Conservation (phyloP, 2,329 filamentous ascomycete species). For the Hypoxylon sp. region DNA sequence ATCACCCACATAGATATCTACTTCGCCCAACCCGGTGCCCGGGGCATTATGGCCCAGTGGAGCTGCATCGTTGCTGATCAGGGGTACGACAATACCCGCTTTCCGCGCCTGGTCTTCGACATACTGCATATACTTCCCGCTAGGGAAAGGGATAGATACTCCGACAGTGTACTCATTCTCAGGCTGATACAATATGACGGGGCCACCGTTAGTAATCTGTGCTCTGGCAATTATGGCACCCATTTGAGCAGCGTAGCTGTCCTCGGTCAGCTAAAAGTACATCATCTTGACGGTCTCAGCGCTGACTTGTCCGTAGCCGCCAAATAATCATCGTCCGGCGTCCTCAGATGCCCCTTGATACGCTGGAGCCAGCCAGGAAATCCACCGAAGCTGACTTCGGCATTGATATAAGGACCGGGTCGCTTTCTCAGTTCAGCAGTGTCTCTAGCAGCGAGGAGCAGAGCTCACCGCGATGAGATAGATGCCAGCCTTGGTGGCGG, state of each 20-base stretch:
- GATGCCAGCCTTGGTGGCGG: constrained; percentile 77
- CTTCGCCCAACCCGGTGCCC: constrained; percentile 66
- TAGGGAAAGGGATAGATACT: constrained; percentile 67
- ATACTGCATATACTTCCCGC: constrained; percentile 76
- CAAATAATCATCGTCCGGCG: constrained; percentile 71
- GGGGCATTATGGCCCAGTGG: constrained; percentile 72
- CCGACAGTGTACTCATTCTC: constrained; percentile 82
- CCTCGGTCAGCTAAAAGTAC: constrained; percentile 8
- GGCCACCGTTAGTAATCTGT: constrained; percentile 86
- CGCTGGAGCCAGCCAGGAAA: constrained; percentile 85
- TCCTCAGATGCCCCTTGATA: constrained; percentile 72
- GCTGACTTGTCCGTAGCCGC: constrained; percentile 66
- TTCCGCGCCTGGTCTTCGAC: constrained; percentile 76
- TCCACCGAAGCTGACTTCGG: constrained; percentile 79
- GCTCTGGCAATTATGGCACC: constrained; percentile 76
- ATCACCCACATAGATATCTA: constrained; percentile 48
- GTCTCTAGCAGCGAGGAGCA: not conserved
- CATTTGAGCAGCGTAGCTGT: constrained; percentile 69
- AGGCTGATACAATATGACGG: constrained; percentile 81
- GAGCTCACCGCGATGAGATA: constrained; percentile 71
- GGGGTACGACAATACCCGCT: constrained; percentile 78
- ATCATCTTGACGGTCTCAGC: not conserved
- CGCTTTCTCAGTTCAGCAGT: constrained; percentile 49
- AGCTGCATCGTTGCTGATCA: constrained; percentile 80
- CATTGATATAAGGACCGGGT: constrained; percentile 82